Conservation (phyloP, 352 stramenopile species). For the Thalassiosira exigua region DNA sequence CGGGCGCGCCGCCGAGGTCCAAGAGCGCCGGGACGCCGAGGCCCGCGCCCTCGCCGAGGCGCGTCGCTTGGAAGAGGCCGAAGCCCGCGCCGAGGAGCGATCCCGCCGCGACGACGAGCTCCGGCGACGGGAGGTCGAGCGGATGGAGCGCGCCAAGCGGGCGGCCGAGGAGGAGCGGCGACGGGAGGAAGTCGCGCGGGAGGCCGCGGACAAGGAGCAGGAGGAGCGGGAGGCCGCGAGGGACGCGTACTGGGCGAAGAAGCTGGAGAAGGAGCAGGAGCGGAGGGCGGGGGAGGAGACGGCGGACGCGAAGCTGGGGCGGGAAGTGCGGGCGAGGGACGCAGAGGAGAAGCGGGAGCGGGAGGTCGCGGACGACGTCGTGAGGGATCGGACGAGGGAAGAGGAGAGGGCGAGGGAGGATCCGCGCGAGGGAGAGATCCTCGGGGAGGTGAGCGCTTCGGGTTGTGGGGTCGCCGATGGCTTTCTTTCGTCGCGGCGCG, state of each 20-base stretch:
- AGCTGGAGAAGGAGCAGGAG: slow-evolving; percentile 38
- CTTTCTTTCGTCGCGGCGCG: not conserved
- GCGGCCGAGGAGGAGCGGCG: slow-evolving; percentile 29
- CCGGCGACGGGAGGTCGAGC: slow-evolving; percentile 28
- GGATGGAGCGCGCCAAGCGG: slow-evolving; percentile 39
- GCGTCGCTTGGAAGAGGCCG: slow-evolving; percentile 26
- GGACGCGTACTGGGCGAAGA: slow-evolving; percentile 54
- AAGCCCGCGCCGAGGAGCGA: slow-evolving; percentile 21
- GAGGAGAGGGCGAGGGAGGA: slow-evolving; percentile 47
- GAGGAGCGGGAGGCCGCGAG: slow-evolving; percentile 29
- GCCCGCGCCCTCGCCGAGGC: slow-evolving; percentile 22
- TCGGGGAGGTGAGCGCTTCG: slow-evolving; percentile 45
- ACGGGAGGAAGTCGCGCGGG: slow-evolving; percentile 31
- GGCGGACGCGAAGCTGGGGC: slow-evolving; percentile 25
- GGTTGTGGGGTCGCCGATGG: not conserved
- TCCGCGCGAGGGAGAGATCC: slow-evolving; percentile 47
- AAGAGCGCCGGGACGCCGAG: slow-evolving; percentile 53
- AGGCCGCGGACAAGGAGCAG: slow-evolving; percentile 27
- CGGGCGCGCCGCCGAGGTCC: slow-evolving; percentile 36
- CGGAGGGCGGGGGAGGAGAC: slow-evolving; percentile 13
- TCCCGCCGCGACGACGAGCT: slow-evolving; percentile 35
- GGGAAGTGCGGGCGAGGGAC: slow-evolving; percentile 27
- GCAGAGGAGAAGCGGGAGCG: slow-evolving; percentile 41
- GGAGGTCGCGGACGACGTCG: slow-evolving; percentile 41
- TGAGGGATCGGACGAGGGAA: slow-evolving; percentile 47